A percentile compares a stretch with the other conserved stretches of the same genome.
These are phyloP conservation scores for Nyctanthes arbortristis DNA, from an alignment of 257 asterid genomes.

Conservation along the genomic window DNA sequence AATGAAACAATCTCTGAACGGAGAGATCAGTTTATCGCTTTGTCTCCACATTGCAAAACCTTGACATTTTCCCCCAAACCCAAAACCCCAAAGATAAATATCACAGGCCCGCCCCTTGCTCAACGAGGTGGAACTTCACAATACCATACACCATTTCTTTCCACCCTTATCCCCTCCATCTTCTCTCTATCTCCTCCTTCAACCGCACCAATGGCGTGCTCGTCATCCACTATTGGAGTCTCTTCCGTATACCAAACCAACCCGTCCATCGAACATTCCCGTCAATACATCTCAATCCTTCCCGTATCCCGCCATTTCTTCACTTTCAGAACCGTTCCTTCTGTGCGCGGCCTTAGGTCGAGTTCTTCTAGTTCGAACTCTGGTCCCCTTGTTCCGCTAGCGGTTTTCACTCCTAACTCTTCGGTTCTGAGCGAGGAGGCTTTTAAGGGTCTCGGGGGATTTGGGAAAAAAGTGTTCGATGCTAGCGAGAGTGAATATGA, in stretches of 20 bases:
- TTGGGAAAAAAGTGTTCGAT: slow-evolving; percentile 45
- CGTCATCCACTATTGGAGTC: slow-evolving; percentile 58
- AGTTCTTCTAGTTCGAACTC: slow-evolving; percentile 11
- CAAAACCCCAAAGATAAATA: slow-evolving; percentile 4
- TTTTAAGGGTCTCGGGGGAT: slow-evolving; percentile 68
- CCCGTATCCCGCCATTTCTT: slow-evolving; percentile 51
- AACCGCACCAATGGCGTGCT: slow-evolving; percentile 47
- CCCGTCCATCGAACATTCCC: slow-evolving; percentile 45
- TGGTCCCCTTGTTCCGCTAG: slow-evolving; percentile 43
- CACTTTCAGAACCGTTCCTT: slow-evolving; percentile 30
- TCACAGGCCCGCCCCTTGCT: background rate
- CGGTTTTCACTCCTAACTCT: slow-evolving; percentile 45
- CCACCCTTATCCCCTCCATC: slow-evolving; percentile 24
- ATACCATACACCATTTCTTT: slow-evolving; percentile 47
- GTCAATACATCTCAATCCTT: slow-evolving; percentile 37
- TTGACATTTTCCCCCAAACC: background rate
- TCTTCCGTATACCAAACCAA: slow-evolving; percentile 62
- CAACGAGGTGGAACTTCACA: slow-evolving; percentile 49
- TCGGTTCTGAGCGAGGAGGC: slow-evolving; percentile 52
- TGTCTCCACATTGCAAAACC: background rate
- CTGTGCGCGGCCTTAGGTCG: slow-evolving; percentile 17
- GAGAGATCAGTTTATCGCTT: too few species aligned
- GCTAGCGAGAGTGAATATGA: slow-evolving; percentile 45
- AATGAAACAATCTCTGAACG: too few species aligned
- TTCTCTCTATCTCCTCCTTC: slow-evolving; percentile 3